Percentiles rank a stretch among this genome's conserved stretches.
phyloP scores from a whole-genome alignment of 129 eudicot genomes.

The Lactuca sativa region DNA sequence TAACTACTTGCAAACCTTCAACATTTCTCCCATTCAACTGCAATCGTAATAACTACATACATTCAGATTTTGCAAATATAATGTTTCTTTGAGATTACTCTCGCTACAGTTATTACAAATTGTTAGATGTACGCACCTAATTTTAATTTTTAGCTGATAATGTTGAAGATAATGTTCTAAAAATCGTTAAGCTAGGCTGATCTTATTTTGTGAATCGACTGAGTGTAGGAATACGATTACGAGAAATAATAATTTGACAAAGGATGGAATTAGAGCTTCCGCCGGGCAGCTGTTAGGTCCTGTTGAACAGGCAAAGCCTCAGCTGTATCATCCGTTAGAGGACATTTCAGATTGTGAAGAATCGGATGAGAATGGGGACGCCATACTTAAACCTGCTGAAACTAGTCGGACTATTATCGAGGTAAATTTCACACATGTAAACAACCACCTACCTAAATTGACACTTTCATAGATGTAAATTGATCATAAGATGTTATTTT shows the following conservation, averaged over 20 bases:
- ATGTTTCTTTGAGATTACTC: slow-evolving; percentile 1
- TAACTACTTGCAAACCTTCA: neutral
- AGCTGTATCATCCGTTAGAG: slow-evolving; percentile 80
- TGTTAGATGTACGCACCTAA: slow-evolving; percentile 2
- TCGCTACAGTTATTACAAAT: neutral
- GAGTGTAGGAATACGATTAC: slow-evolving; percentile 42
- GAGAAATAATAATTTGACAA: slow-evolving; percentile 25
- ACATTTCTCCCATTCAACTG: neutral
- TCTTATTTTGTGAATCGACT: neutral
- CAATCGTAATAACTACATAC: neutral
- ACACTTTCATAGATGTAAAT: slow-evolving; percentile 1
- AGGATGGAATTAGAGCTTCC: slow-evolving; percentile 43
- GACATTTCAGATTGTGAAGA: slow-evolving; percentile 56
- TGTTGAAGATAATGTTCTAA: slow-evolving; percentile 9
- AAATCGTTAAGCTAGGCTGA: too few species aligned
- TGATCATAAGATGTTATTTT: slow-evolving; percentile 19
- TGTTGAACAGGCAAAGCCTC: slow-evolving; percentile 53
- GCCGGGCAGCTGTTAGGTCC: slow-evolving; percentile 53
- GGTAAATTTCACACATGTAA: slow-evolving; percentile 35
- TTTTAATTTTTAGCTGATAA: neutral
- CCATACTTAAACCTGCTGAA: slow-evolving; percentile 65
- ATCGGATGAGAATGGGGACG: slow-evolving; percentile 46
- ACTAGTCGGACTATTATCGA: slow-evolving; percentile 64
- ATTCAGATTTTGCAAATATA: slow-evolving; percentile 4
- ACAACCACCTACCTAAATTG: neutral